phyloP scores from a whole-genome alignment of 805 yeast species.

The Metschnikowia kofuensis region DNA sequence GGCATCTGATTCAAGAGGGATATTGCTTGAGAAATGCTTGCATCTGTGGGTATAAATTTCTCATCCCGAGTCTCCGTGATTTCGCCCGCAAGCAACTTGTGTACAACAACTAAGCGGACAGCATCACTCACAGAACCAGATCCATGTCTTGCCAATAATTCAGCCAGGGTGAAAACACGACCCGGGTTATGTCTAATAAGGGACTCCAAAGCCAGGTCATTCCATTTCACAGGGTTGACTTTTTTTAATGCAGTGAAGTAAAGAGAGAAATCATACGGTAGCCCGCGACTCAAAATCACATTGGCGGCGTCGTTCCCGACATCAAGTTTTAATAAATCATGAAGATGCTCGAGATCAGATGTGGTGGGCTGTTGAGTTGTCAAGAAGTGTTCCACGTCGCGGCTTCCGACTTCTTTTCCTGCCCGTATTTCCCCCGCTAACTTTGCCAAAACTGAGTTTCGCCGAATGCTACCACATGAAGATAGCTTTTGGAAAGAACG shows the following conservation, averaged over 20 bases:
- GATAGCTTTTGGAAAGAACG: neutral
- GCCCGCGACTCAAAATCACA: slow-evolving; percentile 20
- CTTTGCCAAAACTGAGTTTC: slow-evolving; percentile 7
- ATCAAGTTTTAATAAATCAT: slow-evolving; percentile 1
- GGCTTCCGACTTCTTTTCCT: slow-evolving; percentile 1
- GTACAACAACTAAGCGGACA: slow-evolving; percentile 25
- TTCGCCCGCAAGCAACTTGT: slow-evolving; percentile 40
- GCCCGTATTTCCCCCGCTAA: slow-evolving; percentile 1
- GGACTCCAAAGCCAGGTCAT: slow-evolving; percentile 9
- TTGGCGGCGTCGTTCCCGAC: slow-evolving; percentile 14
- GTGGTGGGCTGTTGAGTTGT: neutral
- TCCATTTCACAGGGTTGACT: slow-evolving; percentile 12
- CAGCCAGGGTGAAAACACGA: slow-evolving; percentile 49
- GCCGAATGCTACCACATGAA: neutral
- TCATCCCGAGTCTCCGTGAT: slow-evolving; percentile 32
- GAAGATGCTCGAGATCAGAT: slow-evolving; percentile 9
- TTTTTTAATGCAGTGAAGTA: slow-evolving; percentile 23
- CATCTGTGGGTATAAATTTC: slow-evolving; percentile 12
- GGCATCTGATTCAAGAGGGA: slow-evolving; percentile 8
- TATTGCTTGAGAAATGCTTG: slow-evolving; percentile 15
- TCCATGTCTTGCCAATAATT: slow-evolving; percentile 35
- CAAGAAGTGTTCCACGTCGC: slow-evolving; percentile 1
- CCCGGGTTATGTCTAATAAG: slow-evolving; percentile 45
- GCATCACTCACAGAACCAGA: slow-evolving; percentile 20
- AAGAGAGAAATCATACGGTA: slow-evolving; percentile 25